Base-by-base conservation (phyloP, 495 filamentous ascomycete genomes). In the Daldinia caldariorum region DNA sequence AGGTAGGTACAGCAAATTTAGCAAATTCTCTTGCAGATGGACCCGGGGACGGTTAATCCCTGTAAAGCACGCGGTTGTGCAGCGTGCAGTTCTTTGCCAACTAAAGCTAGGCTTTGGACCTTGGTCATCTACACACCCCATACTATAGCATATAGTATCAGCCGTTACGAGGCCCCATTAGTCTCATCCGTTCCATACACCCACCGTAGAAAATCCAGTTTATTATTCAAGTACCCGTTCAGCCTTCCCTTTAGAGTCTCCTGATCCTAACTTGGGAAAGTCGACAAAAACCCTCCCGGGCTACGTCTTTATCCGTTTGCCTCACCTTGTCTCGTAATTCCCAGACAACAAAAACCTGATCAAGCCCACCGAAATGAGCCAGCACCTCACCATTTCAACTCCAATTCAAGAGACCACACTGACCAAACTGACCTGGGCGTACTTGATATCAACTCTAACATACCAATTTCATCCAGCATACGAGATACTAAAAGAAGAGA, bases 311-410 rank as follows among this genome's bases (percentile, higher is more conserved):
- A 18, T 54, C 64, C 58, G 70, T 72, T 72, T 72, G 70, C 70
- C 70, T 72, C 70, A 72, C 70, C 70, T 72, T 72, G 70, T 72
- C 70, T 72, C 39, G 63, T 61, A 67, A 53, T 39, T 55, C 63
- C 47, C 37, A 62, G 65, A 72, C 65, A 69, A 65, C 65, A 72
- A 72, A 72, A 72, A 34, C 70, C 65, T 69, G 59, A 45, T 20
- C 61, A 53, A 61, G 61, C 70, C 70, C 70, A 72, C 20, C 70
- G 61, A 60, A 57, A 72, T 72, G 70, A 58, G 60, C 70, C 58
- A 66, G 68, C 29, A 69, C 61, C 58, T 61, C 59, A 67, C 49
- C 65, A 69, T 51, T 43, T 66, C 57, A 39, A 69, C 55, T 49
- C 55, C 61, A 65, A 72, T 67, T 58, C 70, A 65, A 62, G 49